phyloP scores from a whole-genome alignment of 352 stramenopile genomes.

The Phytophthora parvispora region DNA sequence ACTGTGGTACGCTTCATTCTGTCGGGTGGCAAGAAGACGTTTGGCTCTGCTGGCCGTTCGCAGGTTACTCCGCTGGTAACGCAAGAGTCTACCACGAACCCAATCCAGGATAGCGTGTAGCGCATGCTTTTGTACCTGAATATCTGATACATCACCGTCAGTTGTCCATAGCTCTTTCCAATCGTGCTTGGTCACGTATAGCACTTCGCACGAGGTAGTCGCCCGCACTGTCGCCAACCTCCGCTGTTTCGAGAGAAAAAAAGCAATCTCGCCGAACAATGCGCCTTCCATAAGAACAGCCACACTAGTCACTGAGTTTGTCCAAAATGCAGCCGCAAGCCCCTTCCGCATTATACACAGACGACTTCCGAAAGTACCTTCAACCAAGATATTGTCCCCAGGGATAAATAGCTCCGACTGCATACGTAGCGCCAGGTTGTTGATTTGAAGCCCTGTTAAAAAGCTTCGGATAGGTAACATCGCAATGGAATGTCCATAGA shows the following conservation, averaged over 20 bases:
- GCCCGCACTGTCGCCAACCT: constrained; percentile 73
- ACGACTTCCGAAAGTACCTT: constrained; percentile 66
- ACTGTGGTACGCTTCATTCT: not conserved
- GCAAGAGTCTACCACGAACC: constrained; percentile 47
- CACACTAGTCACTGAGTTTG: constrained; percentile 56
- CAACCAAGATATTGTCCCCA: constrained; percentile 66
- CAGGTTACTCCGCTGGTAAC: constrained; percentile 55
- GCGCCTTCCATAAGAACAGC: constrained; percentile 67
- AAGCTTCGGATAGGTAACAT: constrained; percentile 66
- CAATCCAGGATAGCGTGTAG: constrained; percentile 71
- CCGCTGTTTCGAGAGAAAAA: constrained; percentile 69
- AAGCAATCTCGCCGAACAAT: constrained; percentile 76
- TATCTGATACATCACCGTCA: constrained; percentile 44
- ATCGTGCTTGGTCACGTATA: constrained; percentile 70
- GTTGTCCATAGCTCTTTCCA: constrained; percentile 74
- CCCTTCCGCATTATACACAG: constrained; percentile 78
- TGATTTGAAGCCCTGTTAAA: constrained; percentile 62
- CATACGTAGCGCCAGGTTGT: constrained; percentile 73
- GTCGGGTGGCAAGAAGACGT: constrained; percentile 17
- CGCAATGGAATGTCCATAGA: constrained; percentile 65
- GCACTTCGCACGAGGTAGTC: constrained; percentile 67
- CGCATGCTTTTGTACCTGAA: constrained; percentile 63
- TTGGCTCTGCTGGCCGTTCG: constrained; percentile 54
- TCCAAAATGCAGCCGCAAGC: constrained; percentile 64
- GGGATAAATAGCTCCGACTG: constrained; percentile 77